Evolutionary conservation across 139 green algal genomes (phyloP), one percentile per base, ranked within the genome.

Genomic region (Desmodesmus armatus): DNA sequence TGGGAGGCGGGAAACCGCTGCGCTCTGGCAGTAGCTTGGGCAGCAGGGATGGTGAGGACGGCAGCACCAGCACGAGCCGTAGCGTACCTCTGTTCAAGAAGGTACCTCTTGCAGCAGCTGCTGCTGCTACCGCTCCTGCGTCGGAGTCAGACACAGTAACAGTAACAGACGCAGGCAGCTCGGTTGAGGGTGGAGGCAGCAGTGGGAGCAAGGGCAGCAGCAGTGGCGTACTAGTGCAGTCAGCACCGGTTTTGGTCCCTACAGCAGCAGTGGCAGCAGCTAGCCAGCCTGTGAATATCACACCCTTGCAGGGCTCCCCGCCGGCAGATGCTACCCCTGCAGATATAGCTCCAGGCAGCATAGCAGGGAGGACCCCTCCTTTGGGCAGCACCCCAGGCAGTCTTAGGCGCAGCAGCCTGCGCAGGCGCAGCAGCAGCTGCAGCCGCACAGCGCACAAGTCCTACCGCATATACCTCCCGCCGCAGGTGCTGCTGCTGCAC

Each of bases 401-500:
- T 53, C 66, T 75, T 27, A 47, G 60, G 37, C 51, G 82, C 70
- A 88, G 74, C 65, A 85, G 76, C 49, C 19, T 85, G 49, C 35
- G 63, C 17, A 25, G 58, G 7, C 31, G 11, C 47, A 78, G 51
- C 19, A 55, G 19, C 5, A 71, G 62, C 29, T 62, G 63, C 63
- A 67, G 29, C 33, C 60, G 85, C 41, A 1, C 62, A 3, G 65
- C 79, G 1, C 33, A 55, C 51, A 89, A 89, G 70, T 15, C 33
- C 15, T 92, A 91, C 60, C 35, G 25, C 27, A 37, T 91, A 35
- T 78, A 87, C 63, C 40, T 78, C 11, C 66, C 83, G 5, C 91
- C 91, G 0, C 70, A 63, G 33, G 55, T 93, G 85, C 85, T 94
- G 66, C 83, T 91, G 72, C 74, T 94, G 83, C 91, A 94, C 53